Evolutionary conservation across 805 yeast species (phyloP).

Genomic region (Saccharomycopsis olivae): DNA sequence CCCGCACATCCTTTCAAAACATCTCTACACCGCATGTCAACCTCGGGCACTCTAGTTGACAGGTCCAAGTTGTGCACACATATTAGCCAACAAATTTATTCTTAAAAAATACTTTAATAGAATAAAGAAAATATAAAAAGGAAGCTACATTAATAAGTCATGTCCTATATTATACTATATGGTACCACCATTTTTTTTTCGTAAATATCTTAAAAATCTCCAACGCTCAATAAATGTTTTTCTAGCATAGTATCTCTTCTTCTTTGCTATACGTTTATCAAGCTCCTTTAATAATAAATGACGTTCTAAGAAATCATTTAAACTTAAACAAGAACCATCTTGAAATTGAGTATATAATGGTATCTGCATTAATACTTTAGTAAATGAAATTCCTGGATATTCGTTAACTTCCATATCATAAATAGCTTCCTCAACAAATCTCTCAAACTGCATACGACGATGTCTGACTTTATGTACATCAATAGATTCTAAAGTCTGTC

Average conservation of each 20-base stretch:
- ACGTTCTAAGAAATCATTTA: constrained; percentile 60
- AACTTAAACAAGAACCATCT: constrained; percentile 62
- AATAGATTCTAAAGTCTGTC: constrained; percentile 39
- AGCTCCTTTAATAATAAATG: constrained; percentile 48
- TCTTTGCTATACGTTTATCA: constrained; percentile 26
- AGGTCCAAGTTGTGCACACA: no score
- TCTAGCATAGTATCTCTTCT: constrained; percentile 10
- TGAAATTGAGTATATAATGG: constrained; percentile 74
- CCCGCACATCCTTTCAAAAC: no score
- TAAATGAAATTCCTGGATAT: constrained; percentile 56
- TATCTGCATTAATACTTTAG: constrained; percentile 48
- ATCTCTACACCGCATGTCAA: no score
- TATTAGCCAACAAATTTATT: no score
- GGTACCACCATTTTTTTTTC: not conserved
- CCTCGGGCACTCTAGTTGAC: no score
- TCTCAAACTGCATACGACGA: constrained; percentile 46
- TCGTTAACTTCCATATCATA: constrained; percentile 45
- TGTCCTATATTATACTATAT: no score
- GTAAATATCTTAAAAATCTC: constrained; percentile 13
- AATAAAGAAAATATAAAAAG: no score
- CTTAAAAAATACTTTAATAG: no score
- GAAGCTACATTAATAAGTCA: no score
- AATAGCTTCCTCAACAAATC: constrained; percentile 60
- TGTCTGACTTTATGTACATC: constrained; percentile 45
- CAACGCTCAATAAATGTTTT: constrained; percentile 14